These are phyloP conservation scores for Lachnellula subtilissima DNA, from an alignment of 2,329 filamentous ascomycete species.

Conservation along the genomic window DNA sequence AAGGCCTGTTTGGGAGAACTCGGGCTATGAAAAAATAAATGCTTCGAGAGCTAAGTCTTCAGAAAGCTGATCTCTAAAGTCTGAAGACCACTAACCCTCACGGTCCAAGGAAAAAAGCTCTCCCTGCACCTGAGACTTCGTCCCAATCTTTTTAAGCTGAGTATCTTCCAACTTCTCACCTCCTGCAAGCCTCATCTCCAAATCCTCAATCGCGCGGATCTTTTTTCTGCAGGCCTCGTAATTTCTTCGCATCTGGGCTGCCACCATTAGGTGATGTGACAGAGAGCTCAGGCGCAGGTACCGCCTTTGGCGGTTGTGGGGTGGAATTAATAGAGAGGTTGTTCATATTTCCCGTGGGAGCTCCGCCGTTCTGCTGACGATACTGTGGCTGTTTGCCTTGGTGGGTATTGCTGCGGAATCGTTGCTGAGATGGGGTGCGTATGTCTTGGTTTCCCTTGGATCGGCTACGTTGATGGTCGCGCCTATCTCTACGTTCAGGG, in stretches of 20 bases:
- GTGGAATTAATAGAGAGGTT: constrained; percentile 31
- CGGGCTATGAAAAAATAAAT: background rate
- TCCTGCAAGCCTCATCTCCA: constrained; percentile 92
- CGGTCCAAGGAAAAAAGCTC: constrained; percentile 59
- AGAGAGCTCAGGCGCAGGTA: constrained; percentile 46
- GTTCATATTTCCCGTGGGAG: constrained; percentile 23
- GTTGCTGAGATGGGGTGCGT: constrained; percentile 42
- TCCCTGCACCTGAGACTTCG: constrained; percentile 76
- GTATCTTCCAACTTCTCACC: constrained; percentile 98
- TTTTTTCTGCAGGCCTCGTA: constrained; percentile 92
- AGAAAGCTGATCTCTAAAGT: background rate
- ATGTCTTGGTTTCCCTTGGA: constrained; percentile 42
- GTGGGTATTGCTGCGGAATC: constrained; percentile 48
- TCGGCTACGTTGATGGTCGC: constrained; percentile 50
- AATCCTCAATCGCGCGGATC: constrained; percentile 92
- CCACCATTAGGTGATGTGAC: constrained; percentile 52
- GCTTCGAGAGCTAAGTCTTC: background rate
- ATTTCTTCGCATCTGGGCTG: constrained; percentile 85
- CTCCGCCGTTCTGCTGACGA: constrained; percentile 2
- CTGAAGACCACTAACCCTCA: constrained; percentile 8
- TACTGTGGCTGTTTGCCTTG: constrained; percentile 11
- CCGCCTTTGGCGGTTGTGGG: constrained; percentile 12
- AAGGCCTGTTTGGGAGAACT: background rate
- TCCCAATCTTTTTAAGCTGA: constrained; percentile 96
- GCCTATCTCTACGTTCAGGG: constrained; percentile 58